phyloP scores from a whole-genome alignment of 768 basidiomycete species.

The Royoungia palumana region DNA sequence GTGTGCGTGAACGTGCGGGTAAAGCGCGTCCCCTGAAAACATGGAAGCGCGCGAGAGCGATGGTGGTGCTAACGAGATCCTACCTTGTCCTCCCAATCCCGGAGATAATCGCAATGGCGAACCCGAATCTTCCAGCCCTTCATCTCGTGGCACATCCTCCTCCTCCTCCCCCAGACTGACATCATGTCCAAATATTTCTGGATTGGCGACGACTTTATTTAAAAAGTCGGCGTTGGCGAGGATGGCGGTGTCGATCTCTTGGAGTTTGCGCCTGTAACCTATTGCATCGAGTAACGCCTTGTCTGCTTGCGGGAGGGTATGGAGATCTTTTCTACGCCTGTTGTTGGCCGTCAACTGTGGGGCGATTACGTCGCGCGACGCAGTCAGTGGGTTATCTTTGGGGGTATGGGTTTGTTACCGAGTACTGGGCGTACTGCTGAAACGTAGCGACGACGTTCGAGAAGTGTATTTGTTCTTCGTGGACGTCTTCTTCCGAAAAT shows the following conservation, averaged over 20 bases:
- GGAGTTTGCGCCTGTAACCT: slow-evolving; percentile 77
- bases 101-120: neutral
- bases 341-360: slow-evolving; percentile 56
- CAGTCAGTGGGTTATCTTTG: neutral
- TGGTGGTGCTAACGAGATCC: slow-evolving; percentile 18
- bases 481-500: slow-evolving; percentile 33
- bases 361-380: neutral
- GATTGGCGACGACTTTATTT: slow-evolving; percentile 66
- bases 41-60: slow-evolving; percentile 15
- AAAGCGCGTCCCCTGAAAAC: slow-evolving; percentile 24
- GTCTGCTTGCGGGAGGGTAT: slow-evolving; percentile 64
- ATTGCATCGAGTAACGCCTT: slow-evolving; percentile 62
- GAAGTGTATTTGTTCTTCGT: slow-evolving; percentile 70
- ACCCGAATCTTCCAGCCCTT: slow-evolving; percentile 16
- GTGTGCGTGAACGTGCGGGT: slow-evolving; percentile 38
- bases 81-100: slow-evolving; percentile 9
- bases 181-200: slow-evolving; percentile 75
- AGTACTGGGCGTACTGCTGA: slow-evolving; percentile 69
- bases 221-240: slow-evolving; percentile 77
- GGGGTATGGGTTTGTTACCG: slow-evolving; percentile 31
- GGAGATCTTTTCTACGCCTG: slow-evolving; percentile 73
- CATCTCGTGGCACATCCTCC: slow-evolving; percentile 18
- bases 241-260: slow-evolving; percentile 79
- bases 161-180: slow-evolving; percentile 13
- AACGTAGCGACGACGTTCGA: slow-evolving; percentile 73